A percentile compares a stretch with the other conserved stretches of the same genome.
phyloP scores from a whole-genome alignment of 495 filamentous ascomycete species.

The Podospora appendiculata region DNA sequence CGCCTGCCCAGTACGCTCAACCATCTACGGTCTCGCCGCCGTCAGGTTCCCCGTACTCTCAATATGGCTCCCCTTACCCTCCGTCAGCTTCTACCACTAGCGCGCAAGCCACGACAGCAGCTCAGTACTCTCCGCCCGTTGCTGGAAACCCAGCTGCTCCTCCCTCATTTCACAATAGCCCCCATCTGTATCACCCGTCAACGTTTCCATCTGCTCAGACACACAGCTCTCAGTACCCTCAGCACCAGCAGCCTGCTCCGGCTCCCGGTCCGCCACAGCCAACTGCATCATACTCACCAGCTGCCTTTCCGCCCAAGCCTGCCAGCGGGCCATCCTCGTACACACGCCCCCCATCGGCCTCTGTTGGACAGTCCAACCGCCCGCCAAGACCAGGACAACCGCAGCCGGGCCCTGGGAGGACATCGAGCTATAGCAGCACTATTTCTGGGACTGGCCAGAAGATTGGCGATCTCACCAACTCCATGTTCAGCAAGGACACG shows the following conservation, averaged over 20 bases:
- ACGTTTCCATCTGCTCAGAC: not conserved
- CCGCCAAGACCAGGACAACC: not conserved
- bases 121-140: not conserved
- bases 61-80: not conserved
- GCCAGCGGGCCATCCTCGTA: not conserved
- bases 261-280: not conserved
- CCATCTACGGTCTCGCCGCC: too few relatives aligned
- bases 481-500: constrained; percentile 19
- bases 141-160: not conserved
- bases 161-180: not conserved
- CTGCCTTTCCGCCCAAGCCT: constrained; percentile 8
- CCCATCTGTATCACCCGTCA: not conserved
- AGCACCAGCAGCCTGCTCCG: not conserved
- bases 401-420: not conserved
- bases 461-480: constrained; percentile 12
- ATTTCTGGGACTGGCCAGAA: constrained; percentile 3
- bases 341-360: not conserved
- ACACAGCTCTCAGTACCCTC: not conserved
- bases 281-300: constrained; percentile 3
- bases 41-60: too few relatives aligned
- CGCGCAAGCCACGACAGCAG: not conserved
- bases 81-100: not conserved
- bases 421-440: not conserved
- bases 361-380: not conserved
- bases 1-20: too few relatives aligned